A percentile compares a stretch with the other conserved stretches of the same genome.
Evolutionary conservation across 306 rosid species (phyloP).

Genomic region (Castanea sativa): DNA sequence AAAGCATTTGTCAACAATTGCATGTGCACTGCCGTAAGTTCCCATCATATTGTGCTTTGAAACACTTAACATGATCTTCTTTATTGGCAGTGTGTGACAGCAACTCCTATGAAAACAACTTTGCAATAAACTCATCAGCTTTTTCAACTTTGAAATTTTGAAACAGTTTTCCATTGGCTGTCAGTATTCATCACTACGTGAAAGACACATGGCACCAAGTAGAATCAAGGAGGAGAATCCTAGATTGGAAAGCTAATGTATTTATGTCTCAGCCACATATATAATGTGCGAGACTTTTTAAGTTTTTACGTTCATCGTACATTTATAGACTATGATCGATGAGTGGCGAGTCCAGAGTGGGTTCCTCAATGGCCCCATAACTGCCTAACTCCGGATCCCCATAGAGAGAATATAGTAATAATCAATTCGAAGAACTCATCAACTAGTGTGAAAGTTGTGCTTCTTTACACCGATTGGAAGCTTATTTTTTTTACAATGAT

Average conservation of each 20-base stretch:
- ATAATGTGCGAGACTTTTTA: not conserved
- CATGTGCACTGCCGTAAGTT: conserved; percentile 18
- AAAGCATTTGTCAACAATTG: conserved; percentile 22
- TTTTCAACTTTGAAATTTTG: not conserved
- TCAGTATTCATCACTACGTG: not conserved
- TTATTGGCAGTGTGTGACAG: not conserved
- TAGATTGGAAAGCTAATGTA: not conserved
- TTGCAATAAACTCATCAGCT: not conserved
- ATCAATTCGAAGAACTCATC: too few species aligned
- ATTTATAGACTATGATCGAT: too few species aligned
- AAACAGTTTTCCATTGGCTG: not conserved
- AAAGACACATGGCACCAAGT: not conserved
- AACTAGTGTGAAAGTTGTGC: too few species aligned
- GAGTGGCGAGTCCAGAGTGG: too few species aligned
- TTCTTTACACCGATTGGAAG: too few species aligned
- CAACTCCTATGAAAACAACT: not conserved
- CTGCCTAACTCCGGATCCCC: too few species aligned
- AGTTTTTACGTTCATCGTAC: not conserved
- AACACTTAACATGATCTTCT: not conserved
- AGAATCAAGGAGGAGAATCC: not conserved
- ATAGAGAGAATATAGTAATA: too few species aligned
- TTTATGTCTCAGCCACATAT: not conserved
- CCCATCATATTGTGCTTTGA: not conserved
- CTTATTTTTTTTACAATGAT: too few species aligned
- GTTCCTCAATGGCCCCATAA: too few species aligned